These are phyloP conservation scores for Penicillium sp. DNA, from an alignment of 2,329 filamentous ascomycete genomes.

Conservation along the genomic window DNA sequence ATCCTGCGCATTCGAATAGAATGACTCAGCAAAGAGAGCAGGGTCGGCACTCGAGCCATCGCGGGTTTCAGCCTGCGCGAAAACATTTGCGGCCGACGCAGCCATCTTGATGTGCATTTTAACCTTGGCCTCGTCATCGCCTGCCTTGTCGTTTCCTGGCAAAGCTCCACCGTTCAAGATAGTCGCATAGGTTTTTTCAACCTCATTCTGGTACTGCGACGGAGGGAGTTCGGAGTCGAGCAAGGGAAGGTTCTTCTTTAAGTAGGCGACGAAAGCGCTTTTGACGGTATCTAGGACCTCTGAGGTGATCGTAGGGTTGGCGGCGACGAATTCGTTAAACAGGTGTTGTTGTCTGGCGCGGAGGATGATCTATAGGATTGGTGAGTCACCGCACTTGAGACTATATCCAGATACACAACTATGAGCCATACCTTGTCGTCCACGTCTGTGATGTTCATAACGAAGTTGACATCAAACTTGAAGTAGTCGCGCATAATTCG, in stretches of 20 bases:
- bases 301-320: slow-evolving; percentile 45
- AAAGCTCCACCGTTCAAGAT: slow-evolving; percentile 56
- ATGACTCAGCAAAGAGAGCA: slow-evolving; percentile 41
- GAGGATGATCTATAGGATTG: slow-evolving; percentile 55
- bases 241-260: slow-evolving; percentile 66
- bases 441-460: slow-evolving; percentile 90
- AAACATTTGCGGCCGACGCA: slow-evolving; percentile 52
- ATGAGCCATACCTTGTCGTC: slow-evolving; percentile 62
- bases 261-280: slow-evolving; percentile 55
- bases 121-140: slow-evolving; percentile 79
- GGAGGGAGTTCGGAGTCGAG: slow-evolving; percentile 47
- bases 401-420: not conserved
- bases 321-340: slow-evolving; percentile 64
- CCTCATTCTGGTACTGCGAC: slow-evolving; percentile 48
- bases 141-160: slow-evolving; percentile 55
- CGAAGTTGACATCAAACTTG: slow-evolving; percentile 76
- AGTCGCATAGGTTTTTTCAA: slow-evolving; percentile 52
- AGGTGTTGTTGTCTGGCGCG: slow-evolving; percentile 74
- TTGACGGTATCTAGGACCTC: slow-evolving; percentile 51
- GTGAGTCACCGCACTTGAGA: slow-evolving; percentile 9
- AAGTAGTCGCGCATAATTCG: slow-evolving; percentile 82
- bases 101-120: slow-evolving; percentile 81
- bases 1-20: slow-evolving; percentile 60
- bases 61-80: slow-evolving; percentile 38
- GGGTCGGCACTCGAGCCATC: slow-evolving; percentile 22